Percentiles rank a stretch among this genome's conserved stretches.
Evolutionary conservation across 345 rosid species (phyloP).

Genomic region (Salix purpurea): DNA sequence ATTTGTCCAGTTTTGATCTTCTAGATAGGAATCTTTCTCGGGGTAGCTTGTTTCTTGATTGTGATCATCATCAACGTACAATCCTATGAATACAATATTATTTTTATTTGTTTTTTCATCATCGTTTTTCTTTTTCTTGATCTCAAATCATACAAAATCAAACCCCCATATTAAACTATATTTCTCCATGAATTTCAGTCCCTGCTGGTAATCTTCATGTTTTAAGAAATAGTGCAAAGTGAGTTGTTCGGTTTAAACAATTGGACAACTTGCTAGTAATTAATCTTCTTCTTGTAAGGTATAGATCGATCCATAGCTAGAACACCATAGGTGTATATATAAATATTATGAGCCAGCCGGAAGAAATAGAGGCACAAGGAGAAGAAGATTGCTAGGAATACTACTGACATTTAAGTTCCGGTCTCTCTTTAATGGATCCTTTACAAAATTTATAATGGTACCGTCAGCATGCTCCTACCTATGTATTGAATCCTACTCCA

Average conservation of each 20-base stretch:
- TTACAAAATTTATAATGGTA: neutral
- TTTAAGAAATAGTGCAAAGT: neutral
- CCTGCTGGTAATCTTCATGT: neutral
- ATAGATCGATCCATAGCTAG: neutral
- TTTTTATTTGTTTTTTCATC: neutral
- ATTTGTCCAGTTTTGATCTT: neutral
- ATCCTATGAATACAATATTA: neutral
- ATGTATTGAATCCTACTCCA: neutral
- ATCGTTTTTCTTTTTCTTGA: neutral
- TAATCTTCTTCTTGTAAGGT: neutral
- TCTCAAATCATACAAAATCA: neutral
- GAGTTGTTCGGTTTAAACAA: no score
- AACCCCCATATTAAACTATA: neutral
- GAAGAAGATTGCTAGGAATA: neutral
- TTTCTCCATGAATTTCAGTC: neutral
- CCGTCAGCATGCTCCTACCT: neutral
- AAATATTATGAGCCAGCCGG: neutral
- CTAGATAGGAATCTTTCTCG: neutral
- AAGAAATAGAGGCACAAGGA: neutral
- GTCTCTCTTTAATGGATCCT: neutral
- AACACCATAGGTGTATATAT: neutral
- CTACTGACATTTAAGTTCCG: neutral
- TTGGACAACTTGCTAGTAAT: neutral
- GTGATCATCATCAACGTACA: neutral
- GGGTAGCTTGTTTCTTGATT: neutral